Evolutionary conservation across 1,139 yeast genomes (phyloP), one percentile per base, ranked within the genome.

Genomic region (Candida labiduridarum): DNA sequence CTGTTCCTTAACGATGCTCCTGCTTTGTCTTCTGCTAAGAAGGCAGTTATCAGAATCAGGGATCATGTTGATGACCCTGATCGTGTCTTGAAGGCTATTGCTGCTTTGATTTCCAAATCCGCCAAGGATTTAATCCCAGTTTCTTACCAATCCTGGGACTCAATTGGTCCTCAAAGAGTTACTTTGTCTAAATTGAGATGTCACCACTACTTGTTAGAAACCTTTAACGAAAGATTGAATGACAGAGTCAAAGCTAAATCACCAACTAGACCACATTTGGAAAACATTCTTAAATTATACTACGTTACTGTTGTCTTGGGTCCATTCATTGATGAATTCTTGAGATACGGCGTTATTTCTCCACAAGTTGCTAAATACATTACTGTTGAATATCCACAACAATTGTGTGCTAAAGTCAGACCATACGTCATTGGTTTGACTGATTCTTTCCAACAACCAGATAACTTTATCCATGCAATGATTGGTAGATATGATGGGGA

Each of bases 401-500:
- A 67, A 41, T 63, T 84, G 52, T 70, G 83, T 56, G 63, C 69
- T 16, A 74, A 71, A 41, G 61, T 86, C 50, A 81, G 97, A 67
- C 84, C 84, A 44, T 85, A 87, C 62, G 87, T 86, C 51, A 83
- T 90, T 65, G 89, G 89, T 16, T 77, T 89, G 60, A 88, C 96
- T n/a, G 98, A 92, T 70, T 81, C 96, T 5, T 92, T 92, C 80
- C 85, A 87, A 72, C 79, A 87, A 63, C 83, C 92, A 35, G 97
- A 92, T 70, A 88, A 82, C 73, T 81, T 87, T 71, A 80, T 92
- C 66, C 89, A 91, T 71, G 83, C 97, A 1, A 86, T 96, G 33
- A 80, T 92, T 56, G 98, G 97, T 55, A 79, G 77, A 61, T 87
- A 81, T 69, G 85, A 89, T 62, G 98, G 98, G 58, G 87, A 91